Base-by-base conservation (phyloP, 352 stramenopile species). In the Phytophthora idaei region DNA sequence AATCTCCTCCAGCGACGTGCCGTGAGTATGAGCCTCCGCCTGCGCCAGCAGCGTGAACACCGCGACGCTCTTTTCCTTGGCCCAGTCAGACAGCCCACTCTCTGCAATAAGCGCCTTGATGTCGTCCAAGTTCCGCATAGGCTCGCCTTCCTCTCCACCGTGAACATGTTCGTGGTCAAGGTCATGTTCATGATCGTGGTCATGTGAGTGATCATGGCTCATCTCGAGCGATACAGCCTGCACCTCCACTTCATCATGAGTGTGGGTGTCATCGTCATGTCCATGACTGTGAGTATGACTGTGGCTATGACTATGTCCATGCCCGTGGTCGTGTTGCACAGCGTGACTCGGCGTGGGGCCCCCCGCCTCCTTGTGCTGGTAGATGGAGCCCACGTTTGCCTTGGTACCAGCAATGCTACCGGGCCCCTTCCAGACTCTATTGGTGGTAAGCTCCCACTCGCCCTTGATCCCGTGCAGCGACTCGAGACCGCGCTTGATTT, bases 11-110 rank as follows among this genome's bases (percentile, higher is more conserved):
- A 98, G 64, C 4, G 81, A 80, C 28, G 95, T 94, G 36, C 97
- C 95, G 73, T 99, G 97, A 32, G 95, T 98, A 29, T 92, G 77
- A 25, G 96, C 94, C 68, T 99, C 97, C 1, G 97, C 95, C 56
- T 97, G 71, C 3, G 96, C 97, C 27, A 99, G 75, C 17, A 90
- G 80, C 5, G 81, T 92, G 80, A 99, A 99, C 5, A 95, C 85
- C 9, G 75, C 71, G 27, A 98, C 84, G 58, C 94, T 98, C 53
- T 93, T 90, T 42, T 84, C 78, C 52, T 97, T 97, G 9, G 97
- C 93, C 77, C 81, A 95, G 8, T 75, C 58, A 1, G 93, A 97
- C 57, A 99, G 88, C 8, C 78, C 77, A 34, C 87, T 89, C 29
- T 80, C 61, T 49, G 78, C 48, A 44, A 99, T 83, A 69, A 99